Conservation (phyloP, 495 filamentous ascomycete genomes). For the Hypoxylon perforatum region DNA sequence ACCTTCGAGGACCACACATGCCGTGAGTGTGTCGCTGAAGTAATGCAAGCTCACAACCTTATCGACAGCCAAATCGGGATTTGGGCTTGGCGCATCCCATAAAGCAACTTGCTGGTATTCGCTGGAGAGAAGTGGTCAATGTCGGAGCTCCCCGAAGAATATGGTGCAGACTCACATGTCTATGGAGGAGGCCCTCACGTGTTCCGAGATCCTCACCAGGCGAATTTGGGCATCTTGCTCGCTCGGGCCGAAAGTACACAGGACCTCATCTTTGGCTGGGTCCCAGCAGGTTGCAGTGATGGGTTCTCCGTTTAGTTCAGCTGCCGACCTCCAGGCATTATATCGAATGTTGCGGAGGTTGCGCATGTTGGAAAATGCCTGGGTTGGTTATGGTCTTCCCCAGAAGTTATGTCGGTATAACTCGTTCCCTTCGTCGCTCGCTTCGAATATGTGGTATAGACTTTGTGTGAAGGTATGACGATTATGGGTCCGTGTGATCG, state of each 20-base stretch:
- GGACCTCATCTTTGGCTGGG: constrained; percentile 71
- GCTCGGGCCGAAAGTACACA: constrained; percentile 81
- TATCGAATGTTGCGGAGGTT: constrained; percentile 80
- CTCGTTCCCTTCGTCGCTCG: background rate
- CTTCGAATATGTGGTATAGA: constrained; percentile 15
- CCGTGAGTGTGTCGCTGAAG: constrained; percentile 79
- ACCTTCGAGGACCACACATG: constrained; percentile 85
- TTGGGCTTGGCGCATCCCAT: constrained; percentile 84
- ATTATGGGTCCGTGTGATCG: constrained; percentile 28
- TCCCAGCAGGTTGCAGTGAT: constrained; percentile 84
- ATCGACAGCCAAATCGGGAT: constrained; percentile 75
- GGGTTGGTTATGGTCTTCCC: too few species aligned
- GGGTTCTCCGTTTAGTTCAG: constrained; percentile 43
- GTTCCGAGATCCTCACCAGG: constrained; percentile 65
- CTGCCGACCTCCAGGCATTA: constrained; percentile 65
- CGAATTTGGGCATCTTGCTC: constrained; percentile 70
- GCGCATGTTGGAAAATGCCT: constrained; percentile 68
- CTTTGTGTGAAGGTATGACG: constrained; percentile 21
- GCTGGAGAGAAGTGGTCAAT: constrained; percentile 29
- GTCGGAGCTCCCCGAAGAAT: constrained; percentile 27
- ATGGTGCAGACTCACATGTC: constrained; percentile 56
- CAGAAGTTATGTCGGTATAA: background rate
- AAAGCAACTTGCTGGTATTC: constrained; percentile 71
- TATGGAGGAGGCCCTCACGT: constrained; percentile 48
- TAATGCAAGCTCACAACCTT: constrained; percentile 80